phyloP scores from a whole-genome alignment of 768 basidiomycete genomes.

The Termitomyces heimii region DNA sequence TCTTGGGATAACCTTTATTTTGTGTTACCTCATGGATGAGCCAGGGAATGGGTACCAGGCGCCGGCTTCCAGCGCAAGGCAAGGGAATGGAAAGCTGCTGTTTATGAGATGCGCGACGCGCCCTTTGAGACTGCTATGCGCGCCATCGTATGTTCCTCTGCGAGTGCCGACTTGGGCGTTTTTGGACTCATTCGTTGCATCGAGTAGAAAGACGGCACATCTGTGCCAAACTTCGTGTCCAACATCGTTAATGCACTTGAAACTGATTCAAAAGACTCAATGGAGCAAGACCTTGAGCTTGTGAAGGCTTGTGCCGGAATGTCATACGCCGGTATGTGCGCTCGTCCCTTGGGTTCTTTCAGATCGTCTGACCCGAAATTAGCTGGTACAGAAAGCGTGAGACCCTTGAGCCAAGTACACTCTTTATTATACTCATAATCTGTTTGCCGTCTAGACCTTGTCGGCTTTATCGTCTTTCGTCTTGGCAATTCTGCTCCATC shows the following conservation, averaged over 20 bases:
- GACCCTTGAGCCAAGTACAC: conserved; percentile 5
- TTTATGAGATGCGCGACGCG: conserved; percentile 42
- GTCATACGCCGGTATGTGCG: conserved; percentile 28
- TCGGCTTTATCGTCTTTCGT: conserved; percentile 29
- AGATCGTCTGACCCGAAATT: background rate
- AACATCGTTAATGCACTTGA: conserved; percentile 22
- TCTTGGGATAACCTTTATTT: background rate
- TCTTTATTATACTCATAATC: background rate
- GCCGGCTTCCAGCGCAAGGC: conserved; percentile 46
- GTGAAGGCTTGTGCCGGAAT: conserved; percentile 31
- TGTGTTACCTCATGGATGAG: background rate
- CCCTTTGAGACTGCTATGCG: conserved; percentile 32
- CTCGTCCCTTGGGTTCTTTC: background rate
- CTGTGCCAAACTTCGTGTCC: conserved; percentile 27
- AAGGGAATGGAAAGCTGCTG: conserved; percentile 40
- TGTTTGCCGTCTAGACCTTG: conserved; percentile 17
- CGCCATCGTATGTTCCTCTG: conserved; percentile 26
- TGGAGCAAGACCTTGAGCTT: conserved; percentile 19
- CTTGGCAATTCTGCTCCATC: conserved; percentile 28
- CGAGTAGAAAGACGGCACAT: conserved; percentile 25
- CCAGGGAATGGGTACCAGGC: conserved; percentile 44
- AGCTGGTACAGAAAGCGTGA: conserved; percentile 39
- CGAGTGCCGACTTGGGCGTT: background rate
- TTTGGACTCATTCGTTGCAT: background rate
- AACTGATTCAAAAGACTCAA: conserved; percentile 12